Conservation (phyloP, 805 yeast genomes). For the Cyberlindnera subsufficiens region DNA sequence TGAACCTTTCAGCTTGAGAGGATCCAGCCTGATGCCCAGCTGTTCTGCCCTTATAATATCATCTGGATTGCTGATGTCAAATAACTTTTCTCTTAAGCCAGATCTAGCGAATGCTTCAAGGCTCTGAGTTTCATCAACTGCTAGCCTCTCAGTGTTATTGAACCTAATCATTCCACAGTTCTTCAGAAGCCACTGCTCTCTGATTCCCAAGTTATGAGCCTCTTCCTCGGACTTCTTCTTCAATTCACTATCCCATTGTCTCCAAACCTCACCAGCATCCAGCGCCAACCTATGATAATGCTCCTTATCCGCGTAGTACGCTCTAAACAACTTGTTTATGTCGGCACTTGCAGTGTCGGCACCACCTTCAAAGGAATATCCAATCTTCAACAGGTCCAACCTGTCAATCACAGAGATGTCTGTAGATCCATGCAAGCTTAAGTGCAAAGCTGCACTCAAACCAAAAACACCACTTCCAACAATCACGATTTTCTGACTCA, state of each 20-base stretch:
- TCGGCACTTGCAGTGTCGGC: constrained; percentile 38
- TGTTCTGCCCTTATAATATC: constrained; percentile 28
- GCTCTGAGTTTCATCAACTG: constrained; percentile 13
- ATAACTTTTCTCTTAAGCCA: constrained; percentile 12
- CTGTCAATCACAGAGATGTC: constrained; percentile 34
- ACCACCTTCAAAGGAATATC: constrained; percentile 29
- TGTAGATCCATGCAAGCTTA: constrained; percentile 31
- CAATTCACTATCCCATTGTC: constrained; percentile 13
- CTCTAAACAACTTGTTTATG: constrained; percentile 34
- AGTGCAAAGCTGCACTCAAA: constrained; percentile 37
- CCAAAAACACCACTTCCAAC: constrained; percentile 49
- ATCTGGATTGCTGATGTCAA: constrained; percentile 22
- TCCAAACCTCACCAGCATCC: constrained; percentile 11
- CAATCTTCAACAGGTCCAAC: constrained; percentile 23
- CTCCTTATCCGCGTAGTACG: constrained; percentile 30
- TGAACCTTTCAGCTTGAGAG: no score
- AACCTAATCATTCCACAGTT: constrained; percentile 11
- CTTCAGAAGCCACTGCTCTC: constrained; percentile 9
- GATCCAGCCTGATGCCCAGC: constrained; percentile 14
- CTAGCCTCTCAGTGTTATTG: constrained; percentile 5
- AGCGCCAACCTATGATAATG: constrained; percentile 26
- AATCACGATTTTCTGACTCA: constrained; percentile 25
- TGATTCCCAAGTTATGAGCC: constrained; percentile 12
- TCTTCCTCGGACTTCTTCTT: constrained; percentile 4
- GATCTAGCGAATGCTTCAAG: constrained; percentile 8